Percentiles rank a stretch among this genome's conserved stretches.
These are phyloP conservation scores for Aspergillus sp. DNA, from an alignment of 2,329 filamentous ascomycete genomes.

Conservation along the genomic window DNA sequence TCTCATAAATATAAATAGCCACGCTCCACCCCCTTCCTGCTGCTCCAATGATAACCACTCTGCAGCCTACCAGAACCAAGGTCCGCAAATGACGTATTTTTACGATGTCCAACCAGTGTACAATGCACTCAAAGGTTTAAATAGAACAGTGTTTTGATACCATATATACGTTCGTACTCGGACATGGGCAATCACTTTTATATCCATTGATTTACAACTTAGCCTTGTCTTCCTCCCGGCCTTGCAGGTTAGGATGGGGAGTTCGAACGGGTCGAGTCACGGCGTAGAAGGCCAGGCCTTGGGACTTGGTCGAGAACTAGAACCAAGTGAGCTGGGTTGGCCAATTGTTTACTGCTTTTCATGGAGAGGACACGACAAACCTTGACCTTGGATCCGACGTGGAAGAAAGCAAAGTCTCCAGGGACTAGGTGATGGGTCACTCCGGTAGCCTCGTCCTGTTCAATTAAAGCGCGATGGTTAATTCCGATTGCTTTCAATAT, in stretches of 20 bases:
- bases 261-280: constrained; percentile 14
- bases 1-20: too few relatives aligned
- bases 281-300: constrained; percentile 15
- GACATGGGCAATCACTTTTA: neutral
- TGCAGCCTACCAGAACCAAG: too few relatives aligned
- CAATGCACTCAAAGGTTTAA: neutral
- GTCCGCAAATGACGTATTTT: too few relatives aligned
- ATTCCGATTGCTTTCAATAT: neutral
- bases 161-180: neutral
- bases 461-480: neutral
- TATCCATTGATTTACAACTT: neutral
- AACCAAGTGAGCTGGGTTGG: constrained; percentile 2
- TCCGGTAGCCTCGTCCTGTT: constrained; percentile 7
- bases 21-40: too few relatives aligned
- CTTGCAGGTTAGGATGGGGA: constrained; percentile 14
- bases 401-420: constrained; percentile 9
- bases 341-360: neutral
- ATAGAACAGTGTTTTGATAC: neutral
- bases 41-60: too few relatives aligned
- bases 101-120: too few relatives aligned
- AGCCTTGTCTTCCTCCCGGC: constrained; percentile 13
- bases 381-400: constrained; percentile 15
- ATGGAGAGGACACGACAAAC: constrained; percentile 4
- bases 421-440: constrained; percentile 8
- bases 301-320: constrained; percentile 17